These are phyloP conservation scores for Mycena floridula DNA, from an alignment of 768 basidiomycete species.

Conservation along the genomic window DNA sequence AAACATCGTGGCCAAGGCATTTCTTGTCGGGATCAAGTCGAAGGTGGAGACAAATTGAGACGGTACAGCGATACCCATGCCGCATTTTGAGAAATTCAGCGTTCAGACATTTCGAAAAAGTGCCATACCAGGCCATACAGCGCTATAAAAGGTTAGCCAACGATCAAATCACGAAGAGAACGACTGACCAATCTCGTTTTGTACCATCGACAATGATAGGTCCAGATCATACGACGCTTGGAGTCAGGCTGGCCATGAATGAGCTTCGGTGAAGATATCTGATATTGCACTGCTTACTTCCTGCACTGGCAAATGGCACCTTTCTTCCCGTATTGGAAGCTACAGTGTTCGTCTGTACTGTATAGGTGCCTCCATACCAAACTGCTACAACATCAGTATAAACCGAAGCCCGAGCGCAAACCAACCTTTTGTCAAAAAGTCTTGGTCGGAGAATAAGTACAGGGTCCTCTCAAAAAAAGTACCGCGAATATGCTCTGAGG, in stretches of 20 bases:
- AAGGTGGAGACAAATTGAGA: constrained; percentile 53
- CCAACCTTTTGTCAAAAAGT: constrained; percentile 30
- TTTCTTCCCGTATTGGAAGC: constrained; percentile 43
- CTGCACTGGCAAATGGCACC: constrained; percentile 39
- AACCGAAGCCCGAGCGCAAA: background rate
- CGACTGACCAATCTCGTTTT: too few relatives aligned
- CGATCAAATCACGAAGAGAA: too few relatives aligned
- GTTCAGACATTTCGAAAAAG: background rate
- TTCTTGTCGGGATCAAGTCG: constrained; percentile 48
- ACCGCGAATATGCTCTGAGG: constrained; percentile 28
- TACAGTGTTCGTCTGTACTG: constrained; percentile 8
- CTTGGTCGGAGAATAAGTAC: constrained; percentile 22
- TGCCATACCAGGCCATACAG: constrained; percentile 48
- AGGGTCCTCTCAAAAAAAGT: constrained; percentile 27
- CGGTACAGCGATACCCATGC: constrained; percentile 42
- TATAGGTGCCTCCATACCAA: constrained; percentile 13
- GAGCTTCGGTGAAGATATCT: too few relatives aligned
- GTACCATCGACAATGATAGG: constrained; percentile 59
- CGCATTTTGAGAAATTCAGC: constrained; percentile 27
- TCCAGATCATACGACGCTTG: too few relatives aligned
- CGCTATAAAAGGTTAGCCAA: too few relatives aligned
- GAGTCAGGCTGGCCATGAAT: too few relatives aligned
- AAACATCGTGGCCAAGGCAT: constrained; percentile 56
- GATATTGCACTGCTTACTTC: too few relatives aligned
- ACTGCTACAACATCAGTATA: constrained; percentile 14